These are phyloP conservation scores for Penicillium bialowiezense DNA, from an alignment of 495 filamentous ascomycete species.

Conservation along the genomic window DNA sequence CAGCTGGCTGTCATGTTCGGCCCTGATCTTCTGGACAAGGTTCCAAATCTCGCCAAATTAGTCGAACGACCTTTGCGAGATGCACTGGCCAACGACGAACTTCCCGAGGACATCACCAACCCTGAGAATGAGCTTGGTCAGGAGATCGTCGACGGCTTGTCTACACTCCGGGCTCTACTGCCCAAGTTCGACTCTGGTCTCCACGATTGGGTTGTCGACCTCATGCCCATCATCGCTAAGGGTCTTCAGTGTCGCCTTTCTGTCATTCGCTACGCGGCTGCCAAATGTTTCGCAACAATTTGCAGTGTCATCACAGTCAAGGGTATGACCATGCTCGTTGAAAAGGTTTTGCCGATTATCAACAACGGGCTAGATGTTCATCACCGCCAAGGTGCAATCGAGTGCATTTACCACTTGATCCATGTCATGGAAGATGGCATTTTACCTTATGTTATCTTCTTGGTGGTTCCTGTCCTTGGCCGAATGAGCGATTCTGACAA, in stretches of 20 bases:
- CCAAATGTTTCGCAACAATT: conserved; percentile 94
- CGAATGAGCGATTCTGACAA: conserved; percentile 99
- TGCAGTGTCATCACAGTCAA: conserved; percentile 94
- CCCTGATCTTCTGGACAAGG: conserved; percentile 65
- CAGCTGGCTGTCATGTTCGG: conserved; percentile 80
- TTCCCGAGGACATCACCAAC: conserved; percentile 67
- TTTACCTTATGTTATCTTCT: conserved; percentile 96
- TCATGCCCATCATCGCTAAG: conserved; percentile 84
- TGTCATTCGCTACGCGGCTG: conserved; percentile 91
- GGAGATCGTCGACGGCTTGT: conserved; percentile 89
- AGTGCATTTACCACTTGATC: conserved; percentile 92
- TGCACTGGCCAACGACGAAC: conserved; percentile 65
- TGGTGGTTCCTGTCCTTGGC: conserved; percentile 95
- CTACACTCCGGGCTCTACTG: conserved; percentile 83
- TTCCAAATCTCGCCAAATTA: conserved; percentile 74
- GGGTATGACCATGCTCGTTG: conserved; percentile 93
- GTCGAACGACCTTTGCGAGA: conserved; percentile 76
- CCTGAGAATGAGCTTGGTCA: conserved; percentile 74
- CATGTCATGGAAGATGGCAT: conserved; percentile 97
- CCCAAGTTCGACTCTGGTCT: conserved; percentile 75
- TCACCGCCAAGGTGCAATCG: conserved; percentile 87
- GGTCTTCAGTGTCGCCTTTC: conserved; percentile 83
- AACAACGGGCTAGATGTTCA: conserved; percentile 82
- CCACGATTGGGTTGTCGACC: conserved; percentile 70
- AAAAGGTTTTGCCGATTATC: conserved; percentile 86